These are phyloP conservation scores for Hymenoscyphus scutula DNA, from an alignment of 2,329 filamentous ascomycete genomes.

Conservation along the genomic window DNA sequence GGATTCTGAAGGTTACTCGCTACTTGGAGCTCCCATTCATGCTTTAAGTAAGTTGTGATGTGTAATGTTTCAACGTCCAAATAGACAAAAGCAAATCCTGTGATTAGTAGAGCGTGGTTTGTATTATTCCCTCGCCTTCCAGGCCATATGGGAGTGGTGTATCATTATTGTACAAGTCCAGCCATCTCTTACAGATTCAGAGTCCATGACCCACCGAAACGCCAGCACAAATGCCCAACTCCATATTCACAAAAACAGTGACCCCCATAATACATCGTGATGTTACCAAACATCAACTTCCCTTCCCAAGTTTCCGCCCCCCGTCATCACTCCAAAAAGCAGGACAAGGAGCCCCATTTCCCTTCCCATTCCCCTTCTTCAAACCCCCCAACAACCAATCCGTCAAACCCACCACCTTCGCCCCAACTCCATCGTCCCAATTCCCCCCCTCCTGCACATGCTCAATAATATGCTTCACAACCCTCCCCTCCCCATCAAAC, in stretches of 20 bases:
- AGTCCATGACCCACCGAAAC: neutral
- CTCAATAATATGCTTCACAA: slow-evolving; percentile 89
- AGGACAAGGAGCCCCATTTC: slow-evolving; percentile 33
- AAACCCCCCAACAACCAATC: slow-evolving; percentile 91
- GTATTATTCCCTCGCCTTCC: neutral
- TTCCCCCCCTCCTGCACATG: slow-evolving; percentile 80
- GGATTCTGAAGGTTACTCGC: too few relatives aligned
- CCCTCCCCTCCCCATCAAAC: slow-evolving; percentile 82
- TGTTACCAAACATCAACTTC: neutral
- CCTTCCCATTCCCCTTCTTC: slow-evolving; percentile 43
- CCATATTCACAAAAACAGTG: neutral
- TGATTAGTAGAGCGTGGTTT: neutral
- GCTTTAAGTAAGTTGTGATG: too few relatives aligned
- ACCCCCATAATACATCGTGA: neutral
- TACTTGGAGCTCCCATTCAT: too few relatives aligned
- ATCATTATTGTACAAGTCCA: neutral
- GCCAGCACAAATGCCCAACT: neutral
- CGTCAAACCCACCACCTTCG: slow-evolving; percentile 84
- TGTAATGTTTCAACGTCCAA: too few relatives aligned
- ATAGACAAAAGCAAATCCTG: too few relatives aligned
- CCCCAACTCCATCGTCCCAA: slow-evolving; percentile 77
- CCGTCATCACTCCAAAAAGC: slow-evolving; percentile 26
- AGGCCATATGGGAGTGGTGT: neutral
- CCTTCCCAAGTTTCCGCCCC: slow-evolving; percentile 5
- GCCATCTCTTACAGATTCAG: neutral